Evolutionary conservation across 176 grass and related monocot species (phyloP).

Genomic region (Cenchrus purpureus): DNA sequence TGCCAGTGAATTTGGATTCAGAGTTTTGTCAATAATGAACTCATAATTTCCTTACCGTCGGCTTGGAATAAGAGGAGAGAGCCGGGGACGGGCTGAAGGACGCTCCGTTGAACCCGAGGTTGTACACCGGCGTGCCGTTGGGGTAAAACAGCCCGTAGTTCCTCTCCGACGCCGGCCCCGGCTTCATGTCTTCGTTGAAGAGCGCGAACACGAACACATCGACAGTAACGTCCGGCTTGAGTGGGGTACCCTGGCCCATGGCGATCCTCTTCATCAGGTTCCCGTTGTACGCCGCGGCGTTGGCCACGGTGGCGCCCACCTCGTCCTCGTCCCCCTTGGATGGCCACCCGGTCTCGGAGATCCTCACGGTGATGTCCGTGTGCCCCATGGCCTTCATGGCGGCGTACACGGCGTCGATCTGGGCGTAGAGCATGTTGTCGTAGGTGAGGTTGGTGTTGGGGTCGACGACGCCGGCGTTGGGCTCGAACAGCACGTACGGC

Average conservation of each 20-base stretch:
- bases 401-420: slow-evolving; percentile 85
- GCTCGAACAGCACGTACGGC: slow-evolving; percentile 83
- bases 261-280: slow-evolving; percentile 77
- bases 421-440: slow-evolving; percentile 93
- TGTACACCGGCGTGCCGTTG: slow-evolving; percentile 68
- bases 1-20: background rate
- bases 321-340: slow-evolving; percentile 72
- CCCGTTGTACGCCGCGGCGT: slow-evolving; percentile 69
- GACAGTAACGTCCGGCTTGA: slow-evolving; percentile 63
- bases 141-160: slow-evolving; percentile 87
- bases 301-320: slow-evolving; percentile 60
- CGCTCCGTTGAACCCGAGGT: slow-evolving; percentile 26
- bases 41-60: slow-evolving; percentile 42
- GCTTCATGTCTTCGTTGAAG: slow-evolving; percentile 77
- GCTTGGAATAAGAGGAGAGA: slow-evolving; percentile 45
- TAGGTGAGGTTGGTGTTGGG: slow-evolving; percentile 69
- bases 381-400: slow-evolving; percentile 69
- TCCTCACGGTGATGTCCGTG: slow-evolving; percentile 51
- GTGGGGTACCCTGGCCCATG: slow-evolving; percentile 64
- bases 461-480: slow-evolving; percentile 63
- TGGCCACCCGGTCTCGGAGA: slow-evolving; percentile 91
- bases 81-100: slow-evolving; percentile 14
- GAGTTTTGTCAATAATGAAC: background rate
- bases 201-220: slow-evolving; percentile 84
- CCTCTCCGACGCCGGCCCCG: slow-evolving; percentile 62